Conservation (phyloP, 78 protist genomes). For the slime mould (Dictyostelium discoideum) region DNA sequence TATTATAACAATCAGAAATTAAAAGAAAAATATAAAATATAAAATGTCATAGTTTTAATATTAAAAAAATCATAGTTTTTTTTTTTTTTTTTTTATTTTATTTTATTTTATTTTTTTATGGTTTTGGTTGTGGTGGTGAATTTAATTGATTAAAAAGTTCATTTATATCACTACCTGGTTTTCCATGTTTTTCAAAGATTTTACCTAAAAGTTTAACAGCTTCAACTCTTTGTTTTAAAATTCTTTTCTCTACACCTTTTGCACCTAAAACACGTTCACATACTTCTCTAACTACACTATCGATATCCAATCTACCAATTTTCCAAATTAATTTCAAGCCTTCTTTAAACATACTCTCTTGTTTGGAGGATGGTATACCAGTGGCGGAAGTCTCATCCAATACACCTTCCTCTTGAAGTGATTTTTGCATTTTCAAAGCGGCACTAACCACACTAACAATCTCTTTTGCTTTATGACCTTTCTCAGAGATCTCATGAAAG, state of each 20-base stretch:
- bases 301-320: slow-evolving; percentile 70
- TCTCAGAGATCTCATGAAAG: slow-evolving; percentile 60
- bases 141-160: background rate
- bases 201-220: slow-evolving; percentile 50
- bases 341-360: slow-evolving; percentile 41
- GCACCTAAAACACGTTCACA: slow-evolving; percentile 54
- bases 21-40: too few species aligned
- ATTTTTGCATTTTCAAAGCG: slow-evolving; percentile 52
- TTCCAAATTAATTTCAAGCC: slow-evolving; percentile 74
- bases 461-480: slow-evolving; percentile 53
- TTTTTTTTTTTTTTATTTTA: background rate
- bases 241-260: slow-evolving; percentile 15
- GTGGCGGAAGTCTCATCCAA: background rate
- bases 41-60: background rate
- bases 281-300: slow-evolving; percentile 41
- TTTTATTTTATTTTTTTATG: background rate
- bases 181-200: slow-evolving; percentile 46
- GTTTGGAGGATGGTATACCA: background rate
- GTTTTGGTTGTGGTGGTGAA: slow-evolving; percentile 12
- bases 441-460: slow-evolving; percentile 2
- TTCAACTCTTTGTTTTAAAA: slow-evolving; percentile 34
- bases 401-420: background rate
- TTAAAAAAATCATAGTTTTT: background rate
- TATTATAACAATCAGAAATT: background rate
- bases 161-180: background rate